Conservation (phyloP, 768 basidiomycete species). For the Hericium erinaceus region DNA sequence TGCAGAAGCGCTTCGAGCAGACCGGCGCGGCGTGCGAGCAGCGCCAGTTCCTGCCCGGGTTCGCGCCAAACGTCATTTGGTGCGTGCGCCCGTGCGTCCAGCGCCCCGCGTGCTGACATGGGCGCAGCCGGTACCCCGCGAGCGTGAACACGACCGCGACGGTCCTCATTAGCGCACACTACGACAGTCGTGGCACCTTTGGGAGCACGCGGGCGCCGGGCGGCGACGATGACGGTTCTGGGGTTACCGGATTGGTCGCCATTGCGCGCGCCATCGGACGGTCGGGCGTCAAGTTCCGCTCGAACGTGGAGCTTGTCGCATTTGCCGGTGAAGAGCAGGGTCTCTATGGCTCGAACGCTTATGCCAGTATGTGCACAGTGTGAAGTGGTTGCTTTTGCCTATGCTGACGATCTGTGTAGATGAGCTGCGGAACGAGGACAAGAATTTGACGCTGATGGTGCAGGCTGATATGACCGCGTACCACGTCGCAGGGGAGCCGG, state of each 20-base stretch:
- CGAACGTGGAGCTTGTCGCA: constrained; percentile 70
- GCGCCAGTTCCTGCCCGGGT: constrained; percentile 56
- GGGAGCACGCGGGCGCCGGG: constrained; percentile 63
- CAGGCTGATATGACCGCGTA: constrained; percentile 94
- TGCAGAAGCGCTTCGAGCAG: constrained; percentile 62
- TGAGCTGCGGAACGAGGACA: constrained; percentile 44
- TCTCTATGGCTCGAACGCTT: constrained; percentile 65
- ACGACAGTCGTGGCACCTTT: constrained; percentile 87
- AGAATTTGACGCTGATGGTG: constrained; percentile 73
- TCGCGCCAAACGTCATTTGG: constrained; percentile 86
- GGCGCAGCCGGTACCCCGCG: constrained; percentile 45
- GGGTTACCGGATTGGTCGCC: constrained; percentile 63
- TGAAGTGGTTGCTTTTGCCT: no score
- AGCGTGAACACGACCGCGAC: constrained; percentile 48
- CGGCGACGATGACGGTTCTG: constrained; percentile 56
- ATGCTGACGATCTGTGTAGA: constrained; percentile 26
- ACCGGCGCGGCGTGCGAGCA: constrained; percentile 70
- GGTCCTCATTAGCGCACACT: constrained; percentile 78
- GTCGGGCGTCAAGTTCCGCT: constrained; percentile 58
- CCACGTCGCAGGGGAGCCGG: constrained; percentile 65
- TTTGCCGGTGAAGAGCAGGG: constrained; percentile 95
- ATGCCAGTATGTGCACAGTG: constrained; percentile 51
- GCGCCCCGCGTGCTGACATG: not conserved
- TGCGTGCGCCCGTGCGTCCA: constrained; percentile 21
- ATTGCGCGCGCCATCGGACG: constrained; percentile 70